phyloP scores from a whole-genome alignment of 495 filamentous ascomycete genomes.

The Pyrenula aspistea region DNA sequence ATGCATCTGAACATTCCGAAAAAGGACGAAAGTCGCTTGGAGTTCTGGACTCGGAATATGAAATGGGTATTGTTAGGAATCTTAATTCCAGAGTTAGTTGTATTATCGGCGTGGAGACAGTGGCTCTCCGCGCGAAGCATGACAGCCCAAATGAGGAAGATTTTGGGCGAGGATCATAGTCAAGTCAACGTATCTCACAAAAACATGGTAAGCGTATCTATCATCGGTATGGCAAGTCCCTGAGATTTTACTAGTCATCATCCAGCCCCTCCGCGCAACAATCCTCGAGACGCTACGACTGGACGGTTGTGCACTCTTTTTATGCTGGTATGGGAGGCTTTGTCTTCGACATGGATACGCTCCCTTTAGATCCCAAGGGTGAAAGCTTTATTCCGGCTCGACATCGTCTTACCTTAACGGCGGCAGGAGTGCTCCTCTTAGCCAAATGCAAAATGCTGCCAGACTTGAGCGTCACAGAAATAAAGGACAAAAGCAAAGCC shows the following conservation, averaged over 20 bases:
- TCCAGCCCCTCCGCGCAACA: neutral
- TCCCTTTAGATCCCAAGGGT: neutral
- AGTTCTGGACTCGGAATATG: conserved; percentile 1
- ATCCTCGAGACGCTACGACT: conserved; percentile 1
- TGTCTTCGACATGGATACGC: conserved; percentile 8
- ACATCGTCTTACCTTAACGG: conserved; percentile 7
- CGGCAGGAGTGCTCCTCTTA: conserved; percentile 5
- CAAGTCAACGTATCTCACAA: neutral
- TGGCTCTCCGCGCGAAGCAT: neutral
- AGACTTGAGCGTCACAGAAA: conserved; percentile 7
- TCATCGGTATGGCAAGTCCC: neutral
- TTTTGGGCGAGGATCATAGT: neutral
- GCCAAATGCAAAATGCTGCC: conserved; percentile 3
- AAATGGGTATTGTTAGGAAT: conserved; percentile 4
- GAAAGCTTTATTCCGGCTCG: conserved; percentile 5
- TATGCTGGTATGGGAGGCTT: conserved; percentile 22
- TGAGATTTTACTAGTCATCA: neutral
- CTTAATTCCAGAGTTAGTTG: conserved; percentile 8
- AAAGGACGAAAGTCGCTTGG: neutral
- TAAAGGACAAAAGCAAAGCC: conserved; percentile 22
- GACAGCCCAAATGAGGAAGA: conserved; percentile 1
- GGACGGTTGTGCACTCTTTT: conserved; percentile 16
- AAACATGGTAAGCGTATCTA: neutral
- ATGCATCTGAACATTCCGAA: conserved; percentile 9
- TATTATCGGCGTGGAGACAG: conserved; percentile 8